Evolutionary conservation across 2,329 filamentous ascomycete genomes (phyloP).

Genomic region (Acrocalymma vagum): DNA sequence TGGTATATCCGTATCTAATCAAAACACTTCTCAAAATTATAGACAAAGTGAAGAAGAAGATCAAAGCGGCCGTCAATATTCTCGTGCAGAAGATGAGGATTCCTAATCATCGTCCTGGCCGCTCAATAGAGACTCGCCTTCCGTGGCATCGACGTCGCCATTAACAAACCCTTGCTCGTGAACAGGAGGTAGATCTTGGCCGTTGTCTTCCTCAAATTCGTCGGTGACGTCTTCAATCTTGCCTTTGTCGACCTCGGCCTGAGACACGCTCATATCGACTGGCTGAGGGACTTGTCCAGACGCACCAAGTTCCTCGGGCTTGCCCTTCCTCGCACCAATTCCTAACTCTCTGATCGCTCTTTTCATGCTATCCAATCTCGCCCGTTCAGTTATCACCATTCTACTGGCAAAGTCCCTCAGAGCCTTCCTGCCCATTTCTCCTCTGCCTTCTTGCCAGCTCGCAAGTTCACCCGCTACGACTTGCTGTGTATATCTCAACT

Average conservation of each 20-base stretch:
- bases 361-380: conserved; percentile 80
- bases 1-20: no score
- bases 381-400: conserved; percentile 82
- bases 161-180: conserved; percentile 16
- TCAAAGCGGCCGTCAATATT: no score
- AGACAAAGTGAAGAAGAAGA: no score
- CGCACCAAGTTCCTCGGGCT: not conserved
- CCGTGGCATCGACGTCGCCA: conserved; percentile 16
- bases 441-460: conserved; percentile 91
- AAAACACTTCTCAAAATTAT: no score
- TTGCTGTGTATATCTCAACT: conserved; percentile 91
- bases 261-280: conserved; percentile 1
- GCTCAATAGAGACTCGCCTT: conserved; percentile 16
- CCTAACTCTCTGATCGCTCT: conserved; percentile 73
- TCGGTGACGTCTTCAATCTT: conserved; percentile 22
- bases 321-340: conserved; percentile 7
- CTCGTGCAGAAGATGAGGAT: no score
- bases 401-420: conserved; percentile 78
- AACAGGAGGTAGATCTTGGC: no score
- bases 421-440: conserved; percentile 76
- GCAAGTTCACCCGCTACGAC: conserved; percentile 91
- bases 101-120: no score
- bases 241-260: conserved; percentile 7
- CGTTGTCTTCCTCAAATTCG: conserved; percentile 14
- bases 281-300: not conserved